Evolutionary conservation across 164 flowering plant species (phyloP).

Genomic region (Macadamia tetraphylla): DNA sequence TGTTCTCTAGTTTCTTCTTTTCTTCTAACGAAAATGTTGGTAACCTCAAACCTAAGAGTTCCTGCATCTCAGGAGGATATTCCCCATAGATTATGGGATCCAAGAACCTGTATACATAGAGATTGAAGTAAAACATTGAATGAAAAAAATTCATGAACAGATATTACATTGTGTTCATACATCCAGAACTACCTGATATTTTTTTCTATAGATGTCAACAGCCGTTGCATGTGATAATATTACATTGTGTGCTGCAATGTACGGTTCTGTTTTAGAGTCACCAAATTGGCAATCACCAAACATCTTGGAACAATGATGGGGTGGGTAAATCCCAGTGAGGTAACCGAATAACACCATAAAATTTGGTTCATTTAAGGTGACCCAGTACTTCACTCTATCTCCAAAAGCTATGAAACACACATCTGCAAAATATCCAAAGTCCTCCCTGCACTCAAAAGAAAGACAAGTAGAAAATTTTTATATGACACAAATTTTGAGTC

Average conservation of each 20-base stretch:
- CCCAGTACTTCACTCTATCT: slow-evolving; percentile 3
- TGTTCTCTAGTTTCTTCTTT: too few relatives aligned
- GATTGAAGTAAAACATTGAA: too few relatives aligned
- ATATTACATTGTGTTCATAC: not conserved
- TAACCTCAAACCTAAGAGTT: too few relatives aligned
- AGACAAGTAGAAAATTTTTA: too few relatives aligned
- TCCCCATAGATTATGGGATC: not conserved
- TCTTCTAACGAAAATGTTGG: not conserved
- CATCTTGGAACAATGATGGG: not conserved
- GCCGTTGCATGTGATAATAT: too few relatives aligned
- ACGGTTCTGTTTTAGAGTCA: not conserved
- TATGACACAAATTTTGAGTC: too few relatives aligned
- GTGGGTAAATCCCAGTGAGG: not conserved
- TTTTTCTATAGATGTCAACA: not conserved
- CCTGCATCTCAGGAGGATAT: not conserved
- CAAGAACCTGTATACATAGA: not conserved
- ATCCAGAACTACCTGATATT: not conserved
- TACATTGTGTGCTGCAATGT: too few relatives aligned
- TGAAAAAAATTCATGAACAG: too few relatives aligned
- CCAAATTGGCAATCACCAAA: not conserved
- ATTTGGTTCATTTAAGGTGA: not conserved
- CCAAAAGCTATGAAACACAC: not conserved
- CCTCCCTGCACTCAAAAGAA: too few relatives aligned
- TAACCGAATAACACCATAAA: not conserved
- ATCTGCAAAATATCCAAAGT: too few relatives aligned